Evolutionary conservation across 176 grass and related monocot genomes (phyloP).

Genomic region (Avena sativa): DNA sequence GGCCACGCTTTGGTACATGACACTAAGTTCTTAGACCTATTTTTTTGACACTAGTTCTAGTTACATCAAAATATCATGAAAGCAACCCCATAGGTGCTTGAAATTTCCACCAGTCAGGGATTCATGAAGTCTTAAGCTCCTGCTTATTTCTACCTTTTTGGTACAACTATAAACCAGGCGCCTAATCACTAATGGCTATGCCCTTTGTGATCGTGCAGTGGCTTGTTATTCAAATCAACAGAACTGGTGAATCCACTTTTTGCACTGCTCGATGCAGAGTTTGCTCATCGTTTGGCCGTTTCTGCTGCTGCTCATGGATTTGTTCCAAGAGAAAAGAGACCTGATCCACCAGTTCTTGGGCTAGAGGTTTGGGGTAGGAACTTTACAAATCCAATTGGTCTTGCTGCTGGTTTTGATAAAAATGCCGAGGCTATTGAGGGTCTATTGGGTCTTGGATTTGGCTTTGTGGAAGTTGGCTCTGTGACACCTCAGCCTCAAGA

Average conservation of each 20-base stretch:
- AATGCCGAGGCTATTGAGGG: slow-evolving; percentile 94
- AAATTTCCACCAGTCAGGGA: neutral
- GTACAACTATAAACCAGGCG: slow-evolving; percentile 11
- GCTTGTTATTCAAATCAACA: slow-evolving; percentile 88
- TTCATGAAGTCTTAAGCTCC: neutral
- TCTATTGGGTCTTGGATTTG: slow-evolving; percentile 87
- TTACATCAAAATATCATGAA: slow-evolving; percentile 21
- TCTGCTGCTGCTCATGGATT: slow-evolving; percentile 82
- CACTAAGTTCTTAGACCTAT: slow-evolving; percentile 31
- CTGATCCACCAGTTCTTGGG: slow-evolving; percentile 77
- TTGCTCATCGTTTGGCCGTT: slow-evolving; percentile 83
- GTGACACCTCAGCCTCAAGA: slow-evolving; percentile 95
- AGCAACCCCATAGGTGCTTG: slow-evolving; percentile 8
- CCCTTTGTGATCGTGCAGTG: slow-evolving; percentile 56
- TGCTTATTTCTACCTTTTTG: slow-evolving; percentile 7
- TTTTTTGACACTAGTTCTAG: neutral
- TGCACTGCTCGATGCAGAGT: slow-evolving; percentile 83
- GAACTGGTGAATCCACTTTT: slow-evolving; percentile 87
- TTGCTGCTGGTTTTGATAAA: slow-evolving; percentile 99
- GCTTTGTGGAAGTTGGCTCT: slow-evolving; percentile 98
- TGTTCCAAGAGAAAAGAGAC: slow-evolving; percentile 91
- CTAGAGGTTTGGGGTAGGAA: slow-evolving; percentile 89
- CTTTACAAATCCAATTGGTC: slow-evolving; percentile 86
- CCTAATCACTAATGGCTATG: slow-evolving; percentile 25
- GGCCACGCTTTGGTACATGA: slow-evolving; percentile 91